Evolutionary conservation across 768 basidiomycete species (phyloP), one percentile per base, ranked within the genome.

Genomic region (Lactifluus echinatus): DNA sequence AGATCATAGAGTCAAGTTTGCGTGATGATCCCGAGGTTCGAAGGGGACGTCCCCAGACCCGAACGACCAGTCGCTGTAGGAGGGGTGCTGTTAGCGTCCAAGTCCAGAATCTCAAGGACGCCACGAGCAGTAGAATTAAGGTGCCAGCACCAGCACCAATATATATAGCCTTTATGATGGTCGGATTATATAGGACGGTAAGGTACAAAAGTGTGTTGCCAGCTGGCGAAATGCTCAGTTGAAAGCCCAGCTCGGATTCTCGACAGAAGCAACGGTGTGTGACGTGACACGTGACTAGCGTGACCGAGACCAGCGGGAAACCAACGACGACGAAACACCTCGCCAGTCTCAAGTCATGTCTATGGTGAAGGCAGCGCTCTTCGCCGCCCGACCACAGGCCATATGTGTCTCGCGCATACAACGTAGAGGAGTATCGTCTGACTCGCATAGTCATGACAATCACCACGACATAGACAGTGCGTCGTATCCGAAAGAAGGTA

Each of bases 401-500:
- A 21, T 45, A 24, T 24, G 21, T 36, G 3, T 55, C 26, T 21
- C 53, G 17, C 50, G 45, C 40, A 39, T 33, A 24, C 53, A 55
- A 48, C 78, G n/a, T 64, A 74, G 57, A 66, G 56, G 42, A 60
- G 59, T 39, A 43, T 66, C 63, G 50, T 66, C 64, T 15, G 29
- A 12, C 8, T 51, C 58, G 10, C 53, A 61, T 50, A 36, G 28
- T 33, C 59, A 72, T 53, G 68, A 74, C 64, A 69, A 76, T 60
- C 64, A 76, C 53, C 74, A 80, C 56, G 69, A 76, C 45, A 67
- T 73, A 53, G 69, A 72, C 62, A 71, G 75, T 28, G 69, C 75
- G 19, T 72, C 77, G 8, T 81, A 82, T 66, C 74, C 77, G 21
- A 72, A 73, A 57, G 86, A 89, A 79, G 79, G 87, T 84, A 56